Evolutionary conservation across 1,284 basidiomycete genomes (phyloP).

Genomic region (Ustilago lituana): DNA sequence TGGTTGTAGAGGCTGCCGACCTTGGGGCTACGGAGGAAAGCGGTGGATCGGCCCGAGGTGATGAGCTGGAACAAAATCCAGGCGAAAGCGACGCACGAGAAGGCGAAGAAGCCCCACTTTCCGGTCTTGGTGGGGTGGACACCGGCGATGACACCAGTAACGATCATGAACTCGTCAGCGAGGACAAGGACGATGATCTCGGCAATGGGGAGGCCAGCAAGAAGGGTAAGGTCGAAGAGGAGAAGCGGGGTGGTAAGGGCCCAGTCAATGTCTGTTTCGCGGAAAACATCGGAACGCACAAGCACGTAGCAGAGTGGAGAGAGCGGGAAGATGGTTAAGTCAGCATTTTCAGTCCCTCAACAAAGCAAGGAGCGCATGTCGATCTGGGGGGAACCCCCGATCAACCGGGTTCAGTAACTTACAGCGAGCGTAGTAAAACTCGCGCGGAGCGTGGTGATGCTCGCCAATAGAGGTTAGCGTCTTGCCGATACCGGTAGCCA

Average conservation of each 20-base stretch:
- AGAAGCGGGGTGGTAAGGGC: constrained; percentile 54
- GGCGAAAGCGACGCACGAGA: constrained; percentile 49
- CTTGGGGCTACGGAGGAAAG: constrained; percentile 56
- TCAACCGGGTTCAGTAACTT: too few species aligned
- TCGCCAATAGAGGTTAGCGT: constrained; percentile 29
- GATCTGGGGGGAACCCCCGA: too few species aligned
- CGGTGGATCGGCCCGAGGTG: constrained; percentile 50
- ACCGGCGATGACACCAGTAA: constrained; percentile 55
- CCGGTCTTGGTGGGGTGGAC: constrained; percentile 52
- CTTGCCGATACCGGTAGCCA: constrained; percentile 57
- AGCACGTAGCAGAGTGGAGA: neutral
- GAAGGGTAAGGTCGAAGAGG: constrained; percentile 55
- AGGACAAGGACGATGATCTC: constrained; percentile 55
- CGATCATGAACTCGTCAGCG: constrained; percentile 57
- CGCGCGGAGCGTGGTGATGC: constrained; percentile 31
- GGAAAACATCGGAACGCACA: neutral
- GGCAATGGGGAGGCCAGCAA: constrained; percentile 55
- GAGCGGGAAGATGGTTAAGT: neutral
- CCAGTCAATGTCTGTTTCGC: constrained; percentile 55
- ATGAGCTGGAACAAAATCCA: constrained; percentile 49
- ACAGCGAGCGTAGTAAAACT: constrained; percentile 58
- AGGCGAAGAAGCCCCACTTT: constrained; percentile 58
- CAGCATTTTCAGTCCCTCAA: neutral
- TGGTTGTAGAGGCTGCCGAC: constrained; percentile 59
- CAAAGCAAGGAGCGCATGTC: too few species aligned